Conservation (phyloP, 495 filamentous ascomycete species). For the Penicillium odoratum region DNA sequence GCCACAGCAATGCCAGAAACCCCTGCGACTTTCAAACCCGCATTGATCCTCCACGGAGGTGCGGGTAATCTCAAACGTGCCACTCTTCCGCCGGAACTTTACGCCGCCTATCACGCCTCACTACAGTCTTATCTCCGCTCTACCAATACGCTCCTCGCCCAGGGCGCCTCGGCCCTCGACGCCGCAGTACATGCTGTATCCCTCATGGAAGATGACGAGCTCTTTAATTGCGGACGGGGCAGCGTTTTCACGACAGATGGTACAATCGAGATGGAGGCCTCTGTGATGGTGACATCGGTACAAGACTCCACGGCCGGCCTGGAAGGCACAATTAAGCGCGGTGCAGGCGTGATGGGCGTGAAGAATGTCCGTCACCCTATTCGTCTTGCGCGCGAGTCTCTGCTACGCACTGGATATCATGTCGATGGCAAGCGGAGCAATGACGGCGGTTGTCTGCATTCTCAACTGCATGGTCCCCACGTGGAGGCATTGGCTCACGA, state of each 20-base stretch:
- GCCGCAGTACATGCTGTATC: constrained; percentile 74
- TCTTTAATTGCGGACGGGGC: constrained; percentile 85
- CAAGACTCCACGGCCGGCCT: constrained; percentile 4
- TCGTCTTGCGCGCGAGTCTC: constrained; percentile 67
- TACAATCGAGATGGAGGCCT: constrained; percentile 83
- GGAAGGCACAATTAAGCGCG: constrained; percentile 65
- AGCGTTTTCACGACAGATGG: constrained; percentile 84
- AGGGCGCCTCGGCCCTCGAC: constrained; percentile 60
- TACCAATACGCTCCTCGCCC: constrained; percentile 42
- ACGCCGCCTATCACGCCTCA: constrained; percentile 58
- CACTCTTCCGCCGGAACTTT: constrained; percentile 63
- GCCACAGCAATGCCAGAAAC: constrained; percentile 11
- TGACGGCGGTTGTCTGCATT: constrained; percentile 58
- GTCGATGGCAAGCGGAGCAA: constrained; percentile 30
- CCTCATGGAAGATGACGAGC: constrained; percentile 74
- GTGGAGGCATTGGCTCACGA: constrained; percentile 64
- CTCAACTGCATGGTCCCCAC: constrained; percentile 62
- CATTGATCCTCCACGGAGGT: constrained; percentile 85
- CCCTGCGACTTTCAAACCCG: constrained; percentile 49
- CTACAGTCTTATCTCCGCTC: constrained; percentile 62
- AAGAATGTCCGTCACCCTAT: constrained; percentile 77
- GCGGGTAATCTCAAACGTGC: constrained; percentile 74
- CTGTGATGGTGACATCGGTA: constrained; percentile 74
- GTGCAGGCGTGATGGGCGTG: constrained; percentile 72
- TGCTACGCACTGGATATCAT: constrained; percentile 54